phyloP scores from a whole-genome alignment of 2,329 filamentous ascomycete genomes.

The Xylaria sp. region DNA sequence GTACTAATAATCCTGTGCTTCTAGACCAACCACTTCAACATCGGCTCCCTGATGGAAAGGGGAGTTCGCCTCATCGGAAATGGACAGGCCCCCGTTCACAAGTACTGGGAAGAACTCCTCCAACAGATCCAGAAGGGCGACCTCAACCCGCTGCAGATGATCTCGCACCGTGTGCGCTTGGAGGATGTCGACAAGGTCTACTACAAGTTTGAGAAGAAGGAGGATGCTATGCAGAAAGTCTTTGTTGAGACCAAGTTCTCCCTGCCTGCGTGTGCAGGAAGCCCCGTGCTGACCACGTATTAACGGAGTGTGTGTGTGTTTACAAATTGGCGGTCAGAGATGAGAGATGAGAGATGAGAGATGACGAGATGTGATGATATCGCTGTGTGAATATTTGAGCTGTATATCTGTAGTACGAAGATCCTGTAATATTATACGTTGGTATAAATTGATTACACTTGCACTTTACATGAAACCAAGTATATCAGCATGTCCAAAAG shows the following conservation, averaged over 20 bases:
- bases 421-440: too few relatives aligned
- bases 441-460: too few relatives aligned
- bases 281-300: slow-evolving; percentile 26
- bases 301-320: slow-evolving; percentile 1
- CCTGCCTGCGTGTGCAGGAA: slow-evolving; percentile 43
- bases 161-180: slow-evolving; percentile 76
- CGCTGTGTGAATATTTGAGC: not conserved
- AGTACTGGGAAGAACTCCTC: slow-evolving; percentile 83
- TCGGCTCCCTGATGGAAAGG: slow-evolving; percentile 83
- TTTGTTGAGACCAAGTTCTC: slow-evolving; percentile 68
- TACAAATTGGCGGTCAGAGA: too few relatives aligned
- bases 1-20: slow-evolving; percentile 64
- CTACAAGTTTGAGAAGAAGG: slow-evolving; percentile 62
- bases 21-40: slow-evolving; percentile 80
- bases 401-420: too few relatives aligned
- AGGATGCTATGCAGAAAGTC: slow-evolving; percentile 82
- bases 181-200: slow-evolving; percentile 75
- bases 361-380: not conserved
- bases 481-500: too few relatives aligned
- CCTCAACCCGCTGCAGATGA: slow-evolving; percentile 79
- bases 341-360: not conserved
- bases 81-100: slow-evolving; percentile 74
- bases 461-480: too few relatives aligned
- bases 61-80: slow-evolving; percentile 79
- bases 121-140: slow-evolving; percentile 68